phyloP scores from a whole-genome alignment of 2,329 filamentous ascomycete species.

The Davidsoniella neocaledoniae region DNA sequence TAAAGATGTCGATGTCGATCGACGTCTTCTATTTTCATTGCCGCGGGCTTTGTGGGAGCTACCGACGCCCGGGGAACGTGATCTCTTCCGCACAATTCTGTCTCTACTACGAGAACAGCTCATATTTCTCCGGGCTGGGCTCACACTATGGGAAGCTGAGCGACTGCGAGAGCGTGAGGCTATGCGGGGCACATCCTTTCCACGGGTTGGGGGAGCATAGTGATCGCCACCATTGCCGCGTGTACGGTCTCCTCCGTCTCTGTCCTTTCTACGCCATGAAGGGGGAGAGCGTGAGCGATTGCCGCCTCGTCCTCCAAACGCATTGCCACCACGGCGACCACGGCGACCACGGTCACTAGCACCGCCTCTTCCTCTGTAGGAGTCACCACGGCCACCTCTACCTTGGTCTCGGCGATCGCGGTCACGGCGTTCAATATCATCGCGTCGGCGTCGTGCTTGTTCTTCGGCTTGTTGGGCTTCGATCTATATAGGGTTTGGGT shows the following conservation, averaged over 20 bases:
- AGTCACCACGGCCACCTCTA: constrained; percentile 35
- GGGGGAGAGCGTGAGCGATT: constrained; percentile 32
- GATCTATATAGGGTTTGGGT: constrained; percentile 32
- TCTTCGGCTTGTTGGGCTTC: constrained; percentile 71
- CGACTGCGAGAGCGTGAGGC: constrained; percentile 16
- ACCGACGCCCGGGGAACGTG: constrained; percentile 19
- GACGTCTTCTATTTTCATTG: constrained; percentile 23
- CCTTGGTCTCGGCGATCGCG: constrained; percentile 42
- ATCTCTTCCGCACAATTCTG: constrained; percentile 28
- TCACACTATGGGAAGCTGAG: constrained; percentile 16
- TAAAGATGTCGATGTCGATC: constrained; percentile 25
- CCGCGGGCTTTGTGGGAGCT: constrained; percentile 22
- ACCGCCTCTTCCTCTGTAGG: constrained; percentile 33
- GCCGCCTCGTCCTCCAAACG: constrained; percentile 24
- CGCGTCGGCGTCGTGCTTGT: constrained; percentile 52
- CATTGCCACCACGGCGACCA: constrained; percentile 21
- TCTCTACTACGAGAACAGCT: constrained; percentile 35
- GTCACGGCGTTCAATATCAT: constrained; percentile 55
- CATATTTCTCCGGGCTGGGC: constrained; percentile 21
- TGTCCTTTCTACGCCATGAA: constrained; percentile 18
- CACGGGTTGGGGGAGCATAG: constrained; percentile 30
- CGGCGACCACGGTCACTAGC: constrained; percentile 22
- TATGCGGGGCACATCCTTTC: constrained; percentile 14
- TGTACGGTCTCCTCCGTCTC: constrained; percentile 23
- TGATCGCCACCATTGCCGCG: constrained; percentile 22